Conservation (phyloP, 805 yeast species). For the Candida berthetii region DNA sequence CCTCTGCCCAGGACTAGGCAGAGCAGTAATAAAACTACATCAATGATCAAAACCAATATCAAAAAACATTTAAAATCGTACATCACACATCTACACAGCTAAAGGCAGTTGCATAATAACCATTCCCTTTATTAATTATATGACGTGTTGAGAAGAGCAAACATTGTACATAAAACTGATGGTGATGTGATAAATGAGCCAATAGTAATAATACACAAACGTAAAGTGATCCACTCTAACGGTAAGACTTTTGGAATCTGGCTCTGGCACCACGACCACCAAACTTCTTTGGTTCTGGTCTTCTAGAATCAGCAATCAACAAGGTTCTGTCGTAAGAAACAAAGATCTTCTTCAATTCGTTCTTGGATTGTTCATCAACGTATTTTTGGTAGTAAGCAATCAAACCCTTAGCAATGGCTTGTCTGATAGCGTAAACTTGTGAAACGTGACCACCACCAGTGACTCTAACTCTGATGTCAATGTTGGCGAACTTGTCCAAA, state of each 20-base stretch:
- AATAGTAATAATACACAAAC: conserved; percentile 1
- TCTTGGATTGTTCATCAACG: conserved; percentile 99
- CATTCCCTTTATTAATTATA: conserved; percentile 4
- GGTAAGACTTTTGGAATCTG: conserved; percentile 99
- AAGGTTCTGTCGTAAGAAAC: conserved; percentile 98
- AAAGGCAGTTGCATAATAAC: not conserved
- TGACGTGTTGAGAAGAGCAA: conserved; percentile 2
- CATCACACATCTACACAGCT: not conserved
- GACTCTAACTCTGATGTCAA: conserved; percentile 98
- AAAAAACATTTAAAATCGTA: not conserved
- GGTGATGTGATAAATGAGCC: conserved; percentile 1
- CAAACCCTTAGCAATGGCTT: conserved; percentile 99
- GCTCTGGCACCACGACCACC: conserved; percentile 99
- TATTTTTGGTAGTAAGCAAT: conserved; percentile 99
- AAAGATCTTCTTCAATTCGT: conserved; percentile 98
- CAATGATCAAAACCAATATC: not conserved
- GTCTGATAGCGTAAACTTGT: conserved; percentile 99
- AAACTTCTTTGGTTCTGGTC: conserved; percentile 99
- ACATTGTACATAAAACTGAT: conserved; percentile 6
- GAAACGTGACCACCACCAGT: conserved; percentile 99
- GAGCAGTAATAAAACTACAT: too few species aligned
- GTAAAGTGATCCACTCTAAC: conserved; percentile 43
- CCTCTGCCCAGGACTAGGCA: too few species aligned
- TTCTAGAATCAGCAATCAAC: conserved; percentile 98
- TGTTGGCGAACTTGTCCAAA: conserved; percentile 96